Percentiles rank a stretch among this genome's conserved stretches.
Evolutionary conservation across 2,329 filamentous ascomycete genomes (phyloP).

Genomic region (Pseudomassariella vexata): DNA sequence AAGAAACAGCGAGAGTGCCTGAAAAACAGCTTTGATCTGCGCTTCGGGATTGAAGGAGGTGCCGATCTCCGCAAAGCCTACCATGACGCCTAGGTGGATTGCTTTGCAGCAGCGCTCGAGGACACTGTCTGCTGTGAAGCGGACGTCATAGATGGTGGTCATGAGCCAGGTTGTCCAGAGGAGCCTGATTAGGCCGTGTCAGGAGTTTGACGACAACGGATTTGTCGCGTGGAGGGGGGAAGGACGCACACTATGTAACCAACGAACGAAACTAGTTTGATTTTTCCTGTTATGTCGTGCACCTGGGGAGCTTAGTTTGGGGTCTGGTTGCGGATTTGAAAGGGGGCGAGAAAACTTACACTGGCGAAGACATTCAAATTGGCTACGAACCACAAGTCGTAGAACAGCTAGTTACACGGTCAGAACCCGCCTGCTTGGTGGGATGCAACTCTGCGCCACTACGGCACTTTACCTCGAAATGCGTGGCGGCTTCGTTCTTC

Average conservation of each 20-base stretch:
- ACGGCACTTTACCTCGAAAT: conserved; percentile 12
- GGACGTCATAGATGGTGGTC: conserved; percentile 58
- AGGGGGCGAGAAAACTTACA: conserved; percentile 16
- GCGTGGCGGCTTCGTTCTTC: conserved; percentile 4
- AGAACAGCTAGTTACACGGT: conserved; percentile 43
- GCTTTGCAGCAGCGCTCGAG: conserved; percentile 56
- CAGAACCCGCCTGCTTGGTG: background rate
- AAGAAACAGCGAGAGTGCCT: conserved; percentile 40
- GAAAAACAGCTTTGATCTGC: conserved; percentile 31
- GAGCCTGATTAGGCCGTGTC: conserved; percentile 30
- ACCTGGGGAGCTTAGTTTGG: conserved; percentile 13
- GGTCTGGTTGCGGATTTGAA: too few relatives aligned
- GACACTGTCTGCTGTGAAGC: conserved; percentile 58
- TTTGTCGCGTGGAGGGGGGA: background rate
- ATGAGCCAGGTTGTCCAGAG: conserved; percentile 67
- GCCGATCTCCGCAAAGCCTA: conserved; percentile 58
- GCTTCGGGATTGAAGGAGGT: conserved; percentile 34
- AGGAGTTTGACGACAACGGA: background rate
- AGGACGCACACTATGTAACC: conserved; percentile 40
- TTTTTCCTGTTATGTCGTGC: conserved; percentile 19
- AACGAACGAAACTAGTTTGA: conserved; percentile 35
- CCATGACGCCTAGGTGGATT: conserved; percentile 57
- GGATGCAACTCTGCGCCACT: background rate
- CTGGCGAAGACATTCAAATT: conserved; percentile 59
- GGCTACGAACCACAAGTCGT: conserved; percentile 57